Base-by-base conservation (phyloP, 1,139 yeast species). In the Diutina catenulata region DNA sequence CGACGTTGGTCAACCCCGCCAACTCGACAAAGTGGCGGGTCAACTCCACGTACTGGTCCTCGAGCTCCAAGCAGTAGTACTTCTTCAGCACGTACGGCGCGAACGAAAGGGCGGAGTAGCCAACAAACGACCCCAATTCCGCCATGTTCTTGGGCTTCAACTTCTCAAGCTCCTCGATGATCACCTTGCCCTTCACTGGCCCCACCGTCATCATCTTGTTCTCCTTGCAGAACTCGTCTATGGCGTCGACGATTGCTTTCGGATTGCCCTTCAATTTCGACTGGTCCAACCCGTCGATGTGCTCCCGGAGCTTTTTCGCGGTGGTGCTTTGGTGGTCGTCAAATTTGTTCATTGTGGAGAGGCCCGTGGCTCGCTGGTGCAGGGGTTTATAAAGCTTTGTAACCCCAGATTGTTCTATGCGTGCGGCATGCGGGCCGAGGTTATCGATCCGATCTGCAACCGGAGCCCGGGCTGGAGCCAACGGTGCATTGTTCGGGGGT, bases 71-170 rank as follows among this genome's bases (percentile, higher is more conserved):
- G 18, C 67, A 57, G 45, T 57, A 64, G 42, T 62, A 59, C 37
- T 55, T 57, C 5, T 60, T 56, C 6, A 14, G 14, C 43, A 62
- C 43, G 41, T 55, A 53, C 24, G 46, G 49, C 1, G 60, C 59
- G 41, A 64, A 64, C 25, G 57, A 45, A 2, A 69, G 55, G 6
- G 71, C 66, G 0, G 69, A 60, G 43, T 68, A 68, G 0, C 74
- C 74, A 15, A 62, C 50, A 41, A 59, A 66, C 3, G 69, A 56
- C 4, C 74, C 74, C 33, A 69, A 49, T 43, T 70, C 74, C 29
- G 63, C 49, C 50, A 66, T 49, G 3, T 55, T 40, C 27, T 52
- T 53, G 1, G 73, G 71, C 18, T 54, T 46, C 4, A 38, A 33
- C 33, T 50, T 42, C 8, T 40, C 42, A 18, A 67, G 51, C 37